phyloP scores from a whole-genome alignment of 352 stramenopile species.

The Globisporangium viniferum region DNA sequence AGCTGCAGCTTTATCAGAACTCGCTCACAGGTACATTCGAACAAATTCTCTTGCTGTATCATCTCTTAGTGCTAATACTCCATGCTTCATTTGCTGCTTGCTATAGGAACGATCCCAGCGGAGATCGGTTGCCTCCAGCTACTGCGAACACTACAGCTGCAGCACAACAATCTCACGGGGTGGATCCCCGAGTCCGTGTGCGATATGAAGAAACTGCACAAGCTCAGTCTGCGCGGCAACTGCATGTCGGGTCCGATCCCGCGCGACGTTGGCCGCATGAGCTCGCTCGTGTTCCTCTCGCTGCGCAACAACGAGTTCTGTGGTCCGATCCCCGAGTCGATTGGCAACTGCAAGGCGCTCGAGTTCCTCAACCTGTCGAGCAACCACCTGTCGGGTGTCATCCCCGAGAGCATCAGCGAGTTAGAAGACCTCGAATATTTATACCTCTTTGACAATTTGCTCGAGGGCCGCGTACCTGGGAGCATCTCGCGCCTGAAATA shows the following conservation, averaged over 20 bases:
- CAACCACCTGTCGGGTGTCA: constrained; percentile 70
- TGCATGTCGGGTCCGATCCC: constrained; percentile 69
- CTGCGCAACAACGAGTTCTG: constrained; percentile 79
- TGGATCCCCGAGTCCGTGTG: constrained; percentile 49
- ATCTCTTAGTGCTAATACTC: background rate
- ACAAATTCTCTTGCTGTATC: background rate
- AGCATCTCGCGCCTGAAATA: constrained; percentile 73
- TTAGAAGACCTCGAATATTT: constrained; percentile 78
- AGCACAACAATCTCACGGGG: constrained; percentile 80
- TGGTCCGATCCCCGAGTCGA: constrained; percentile 56
- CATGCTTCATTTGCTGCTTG: background rate
- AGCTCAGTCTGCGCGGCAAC: constrained; percentile 77
- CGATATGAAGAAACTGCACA: constrained; percentile 52
- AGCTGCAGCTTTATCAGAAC: constrained; percentile 81
- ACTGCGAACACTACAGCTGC: constrained; percentile 71
- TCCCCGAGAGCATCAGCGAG: constrained; percentile 67
- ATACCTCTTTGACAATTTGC: constrained; percentile 84
- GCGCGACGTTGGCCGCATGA: constrained; percentile 55
- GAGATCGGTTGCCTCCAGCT: constrained; percentile 54
- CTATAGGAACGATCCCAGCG: constrained; percentile 35
- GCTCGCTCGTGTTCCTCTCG: constrained; percentile 78
- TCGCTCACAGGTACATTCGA: constrained; percentile 44
- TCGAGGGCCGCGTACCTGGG: constrained; percentile 64
- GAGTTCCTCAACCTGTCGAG: constrained; percentile 86
- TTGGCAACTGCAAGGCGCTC: constrained; percentile 69